phyloP scores from a whole-genome alignment of 768 basidiomycete species.

The Lactifluus pinguis region DNA sequence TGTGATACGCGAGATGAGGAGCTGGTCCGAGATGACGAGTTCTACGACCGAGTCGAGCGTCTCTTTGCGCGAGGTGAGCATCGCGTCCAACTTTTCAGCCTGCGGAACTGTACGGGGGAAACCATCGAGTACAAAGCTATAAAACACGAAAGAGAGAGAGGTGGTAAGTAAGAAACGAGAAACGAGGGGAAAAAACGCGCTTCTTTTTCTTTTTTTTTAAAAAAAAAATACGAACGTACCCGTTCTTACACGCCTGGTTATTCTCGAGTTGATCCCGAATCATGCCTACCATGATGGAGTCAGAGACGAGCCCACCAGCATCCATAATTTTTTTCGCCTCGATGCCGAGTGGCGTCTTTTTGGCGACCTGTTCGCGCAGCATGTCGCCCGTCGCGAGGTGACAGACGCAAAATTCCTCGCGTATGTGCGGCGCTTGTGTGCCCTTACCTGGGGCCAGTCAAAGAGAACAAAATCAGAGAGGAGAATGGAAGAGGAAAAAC shows the following conservation, averaged over 20 bases:
- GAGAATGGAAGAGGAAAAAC: neutral
- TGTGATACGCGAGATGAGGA: conserved; percentile 96
- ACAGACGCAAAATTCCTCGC: conserved; percentile 90
- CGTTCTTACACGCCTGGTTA: conserved; percentile 90
- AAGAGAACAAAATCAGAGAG: neutral
- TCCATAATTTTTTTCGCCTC: conserved; percentile 99
- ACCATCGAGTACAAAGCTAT: conserved; percentile 96
- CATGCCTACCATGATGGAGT: conserved; percentile 97
- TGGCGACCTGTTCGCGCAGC: conserved; percentile 86
- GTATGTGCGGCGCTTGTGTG: conserved; percentile 92
- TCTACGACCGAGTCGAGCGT: conserved; percentile 89
- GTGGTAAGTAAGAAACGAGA: no score
- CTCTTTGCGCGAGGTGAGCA: conserved; percentile 78
- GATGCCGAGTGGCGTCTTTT: conserved; percentile 80
- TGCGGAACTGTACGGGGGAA: conserved; percentile 97
- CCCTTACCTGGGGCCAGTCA: conserved; percentile 68
- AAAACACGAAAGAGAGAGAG: no score
- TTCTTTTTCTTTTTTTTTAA: no score
- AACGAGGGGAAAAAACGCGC: no score
- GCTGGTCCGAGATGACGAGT: conserved; percentile 84
- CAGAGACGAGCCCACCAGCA: conserved; percentile 85
- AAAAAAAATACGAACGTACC: conserved; percentile 45
- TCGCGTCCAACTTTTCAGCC: conserved; percentile 89
- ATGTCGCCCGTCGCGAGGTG: conserved; percentile 99
- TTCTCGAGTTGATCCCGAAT: conserved; percentile 92